Evolutionary conservation across 2,329 filamentous ascomycete genomes (phyloP), one percentile per base, ranked within the genome.

Genomic region (Colletotrichum scovillei): DNA sequence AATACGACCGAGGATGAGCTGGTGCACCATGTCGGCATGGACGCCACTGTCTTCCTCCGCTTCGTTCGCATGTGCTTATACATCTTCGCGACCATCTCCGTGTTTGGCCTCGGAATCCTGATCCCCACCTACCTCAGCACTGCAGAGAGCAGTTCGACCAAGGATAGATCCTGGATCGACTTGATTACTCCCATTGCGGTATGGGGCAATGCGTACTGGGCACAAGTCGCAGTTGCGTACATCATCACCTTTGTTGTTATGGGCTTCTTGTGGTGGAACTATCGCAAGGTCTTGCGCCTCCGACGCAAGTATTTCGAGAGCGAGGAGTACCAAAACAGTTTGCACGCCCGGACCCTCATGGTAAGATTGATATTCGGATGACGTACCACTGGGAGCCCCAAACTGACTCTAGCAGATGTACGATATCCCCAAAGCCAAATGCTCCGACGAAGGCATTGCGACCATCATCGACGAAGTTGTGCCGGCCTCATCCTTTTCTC

Each of bases 1-100:
- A 90, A 88, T 74, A 96, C 94, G 16, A 92, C 90, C 73, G 97
- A 99, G 84, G 85, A 91, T 68, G 89, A 94, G 16, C 83, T 98
- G 74, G 88, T 98, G 28, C 89, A 93, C n/a, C 91, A 93, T 78
- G 92, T 98, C 52, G 97, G 97, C 63, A 87, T 99, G 85, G 97
- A 99, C 83, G 97, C 95, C 9, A 93, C 94, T 9, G 85, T 99
- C 60, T 98, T 99, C 81, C 86, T 99, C 76, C 92, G 96, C 65
- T 95, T 98, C 79, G 90, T 92, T 63, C 89, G 92, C 76, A 98
- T 99, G 97, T 94, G 94, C 80, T 92, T 97, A 73, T 97, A 98
- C 81, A 94, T 98, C 75, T 98, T 98, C 80, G 80, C 93, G 32
- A 84, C 90, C 8, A 84, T 98, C 68, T 89, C 92, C 32, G 75